Evolutionary conservation across 176 grass and related monocot species (phyloP).

Genomic region (Canna indica): DNA sequence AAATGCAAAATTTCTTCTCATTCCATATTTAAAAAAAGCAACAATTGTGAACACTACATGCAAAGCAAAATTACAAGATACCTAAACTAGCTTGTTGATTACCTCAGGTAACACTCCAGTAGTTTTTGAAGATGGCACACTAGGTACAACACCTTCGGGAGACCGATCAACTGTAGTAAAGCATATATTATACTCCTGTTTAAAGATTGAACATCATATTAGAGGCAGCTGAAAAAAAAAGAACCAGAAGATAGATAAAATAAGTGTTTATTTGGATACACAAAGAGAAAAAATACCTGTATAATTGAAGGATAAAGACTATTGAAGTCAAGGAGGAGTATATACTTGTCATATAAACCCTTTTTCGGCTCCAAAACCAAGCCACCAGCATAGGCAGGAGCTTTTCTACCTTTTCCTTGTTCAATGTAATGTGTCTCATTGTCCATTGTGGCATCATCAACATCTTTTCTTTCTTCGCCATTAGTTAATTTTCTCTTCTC

Average conservation of each 20-base stretch:
- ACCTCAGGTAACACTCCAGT: constrained; percentile 97
- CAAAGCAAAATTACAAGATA: neutral
- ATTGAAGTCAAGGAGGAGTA: constrained; percentile 93
- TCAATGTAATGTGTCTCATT: constrained; percentile 46
- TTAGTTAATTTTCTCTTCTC: constrained; percentile 68
- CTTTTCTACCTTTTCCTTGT: constrained; percentile 72
- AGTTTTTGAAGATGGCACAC: constrained; percentile 73
- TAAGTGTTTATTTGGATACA: neutral
- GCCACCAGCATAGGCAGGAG: constrained; percentile 84
- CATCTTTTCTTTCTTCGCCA: constrained; percentile 36
- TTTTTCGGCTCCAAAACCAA: constrained; percentile 98
- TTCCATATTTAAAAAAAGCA: neutral
- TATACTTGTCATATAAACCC: constrained; percentile 93
- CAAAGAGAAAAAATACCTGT: constrained; percentile 56
- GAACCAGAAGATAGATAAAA: constrained; percentile 11
- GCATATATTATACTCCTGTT: constrained; percentile 94
- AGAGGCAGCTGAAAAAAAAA: neutral
- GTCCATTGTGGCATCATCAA: constrained; percentile 27
- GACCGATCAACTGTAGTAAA: constrained; percentile 89
- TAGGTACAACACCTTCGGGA: constrained; percentile 53
- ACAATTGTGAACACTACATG: neutral
- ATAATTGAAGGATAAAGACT: constrained; percentile 99
- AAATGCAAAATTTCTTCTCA: neutral
- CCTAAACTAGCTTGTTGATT: constrained; percentile 18
- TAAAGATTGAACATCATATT: constrained; percentile 14